Evolutionary conservation across 1,284 basidiomycete genomes (phyloP), one percentile per base, ranked within the genome.

Genomic region (Chalciporus sp.): DNA sequence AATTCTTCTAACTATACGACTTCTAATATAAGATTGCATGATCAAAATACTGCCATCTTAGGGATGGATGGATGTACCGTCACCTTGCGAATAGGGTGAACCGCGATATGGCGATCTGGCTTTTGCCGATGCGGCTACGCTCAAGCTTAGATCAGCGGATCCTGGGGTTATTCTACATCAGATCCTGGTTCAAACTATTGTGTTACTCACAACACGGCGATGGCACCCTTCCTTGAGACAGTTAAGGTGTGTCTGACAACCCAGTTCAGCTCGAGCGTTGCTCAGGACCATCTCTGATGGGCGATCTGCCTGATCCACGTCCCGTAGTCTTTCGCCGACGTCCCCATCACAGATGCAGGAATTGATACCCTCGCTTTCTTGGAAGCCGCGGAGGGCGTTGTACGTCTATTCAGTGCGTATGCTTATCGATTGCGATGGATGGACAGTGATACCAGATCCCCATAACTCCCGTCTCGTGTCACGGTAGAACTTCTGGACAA

Each of bases 291-390:
- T 41, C 5, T 3, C 10, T 20, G n/a, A 0, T 42, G 6, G 17
- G 4, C 3, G n/a, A 45, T 42, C 20, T 40, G 8, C 43, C 31
- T 37, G 17, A 31, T 28, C 12, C 7, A 19, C 12, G 12, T 27
- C 35, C 4, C 33, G 46, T 56, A 96, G 94, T 94, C 92, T 23
- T 98, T 94, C 70, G 86, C 85, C 64, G 91, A 97, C 73, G 96
- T 99, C 29, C 83, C 90, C 33, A 80, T 94, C 66, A 93, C 90
- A 58, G 88, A 93, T 62, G 81, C 80, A 60, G 95, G 96, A 61
- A 85, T 99, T 70, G 88, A 98, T 70, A 98, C 97, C 4, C 72
- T 83, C 42, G 78, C 82, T 42, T 99, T 99, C 78, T 81, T 96
- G 59, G 87, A 97, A 66, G 97, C 97, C 9, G 82, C 92, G 3